A percentile compares a stretch with the other conserved stretches of the same genome.
Evolutionary conservation across 176 grass and related monocot genomes (phyloP).

Genomic region (Paspalum vaginatum): DNA sequence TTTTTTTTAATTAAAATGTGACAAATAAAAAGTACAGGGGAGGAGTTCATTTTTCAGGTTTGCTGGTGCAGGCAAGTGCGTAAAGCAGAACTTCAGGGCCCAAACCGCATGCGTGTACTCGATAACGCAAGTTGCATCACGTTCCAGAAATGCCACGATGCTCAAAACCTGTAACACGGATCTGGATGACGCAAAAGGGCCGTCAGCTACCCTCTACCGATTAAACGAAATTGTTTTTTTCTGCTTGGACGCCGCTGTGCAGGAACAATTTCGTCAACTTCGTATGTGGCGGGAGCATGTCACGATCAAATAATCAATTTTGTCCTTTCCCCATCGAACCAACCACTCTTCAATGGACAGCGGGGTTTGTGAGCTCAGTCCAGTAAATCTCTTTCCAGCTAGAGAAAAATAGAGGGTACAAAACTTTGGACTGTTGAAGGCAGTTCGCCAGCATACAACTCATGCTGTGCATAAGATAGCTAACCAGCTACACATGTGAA

Average conservation of each 20-base stretch:
- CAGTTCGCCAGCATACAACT: conserved; percentile 40
- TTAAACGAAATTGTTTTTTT: conserved; percentile 1
- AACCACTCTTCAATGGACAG: conserved; percentile 1
- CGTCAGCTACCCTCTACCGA: conserved; percentile 1
- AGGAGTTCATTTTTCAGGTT: background rate
- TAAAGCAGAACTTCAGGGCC: too few relatives aligned
- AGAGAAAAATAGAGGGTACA: conserved; percentile 31
- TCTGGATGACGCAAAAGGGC: background rate
- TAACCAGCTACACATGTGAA: conserved; percentile 37
- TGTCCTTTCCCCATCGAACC: background rate
- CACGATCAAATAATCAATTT: conserved; percentile 15
- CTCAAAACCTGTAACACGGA: too few relatives aligned
- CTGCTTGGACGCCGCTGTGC: background rate
- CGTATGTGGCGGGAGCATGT: background rate
- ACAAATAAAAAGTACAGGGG: too few relatives aligned
- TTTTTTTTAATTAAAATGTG: too few relatives aligned
- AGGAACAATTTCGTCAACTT: conserved; percentile 12
- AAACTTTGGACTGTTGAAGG: conserved; percentile 41
- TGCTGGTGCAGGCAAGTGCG: conserved; percentile 3
- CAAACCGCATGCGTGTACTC: too few relatives aligned
- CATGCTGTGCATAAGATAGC: conserved; percentile 45
- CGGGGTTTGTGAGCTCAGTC: conserved; percentile 24
- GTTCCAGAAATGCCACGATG: too few relatives aligned
- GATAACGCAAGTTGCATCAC: too few relatives aligned
- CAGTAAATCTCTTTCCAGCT: conserved; percentile 32